Evolutionary conservation across 306 rosid species (phyloP).

Genomic region (Trichosanthes truncata): DNA sequence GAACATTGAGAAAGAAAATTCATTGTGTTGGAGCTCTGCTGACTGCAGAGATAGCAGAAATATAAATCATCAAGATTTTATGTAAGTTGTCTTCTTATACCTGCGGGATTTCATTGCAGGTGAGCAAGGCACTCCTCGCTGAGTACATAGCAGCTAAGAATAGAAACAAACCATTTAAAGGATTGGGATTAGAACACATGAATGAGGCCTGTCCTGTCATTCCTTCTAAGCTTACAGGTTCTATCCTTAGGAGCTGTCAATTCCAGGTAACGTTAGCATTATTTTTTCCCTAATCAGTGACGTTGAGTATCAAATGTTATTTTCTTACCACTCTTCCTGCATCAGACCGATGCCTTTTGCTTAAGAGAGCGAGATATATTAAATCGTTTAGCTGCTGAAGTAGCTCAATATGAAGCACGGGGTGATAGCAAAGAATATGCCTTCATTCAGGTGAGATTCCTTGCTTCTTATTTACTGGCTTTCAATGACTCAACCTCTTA

Average conservation of each 20-base stretch:
- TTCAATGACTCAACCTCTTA: background rate
- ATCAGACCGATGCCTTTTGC: conserved; percentile 63
- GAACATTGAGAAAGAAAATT: too few species aligned
- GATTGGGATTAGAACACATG: conserved; percentile 88
- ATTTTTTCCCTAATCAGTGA: background rate
- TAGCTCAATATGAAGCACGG: conserved; percentile 47
- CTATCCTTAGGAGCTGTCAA: conserved; percentile 44
- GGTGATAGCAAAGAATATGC: conserved; percentile 73
- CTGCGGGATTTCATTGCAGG: conserved; percentile 29
- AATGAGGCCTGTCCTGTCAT: conserved; percentile 51
- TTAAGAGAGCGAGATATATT: conserved; percentile 79
- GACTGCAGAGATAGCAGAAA: background rate
- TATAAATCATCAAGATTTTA: background rate
- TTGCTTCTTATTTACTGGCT: background rate
- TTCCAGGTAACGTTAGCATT: conserved; percentile 57
- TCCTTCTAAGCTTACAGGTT: conserved; percentile 55
- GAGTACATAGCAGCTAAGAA: conserved; percentile 51
- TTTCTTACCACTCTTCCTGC: conserved; percentile 18
- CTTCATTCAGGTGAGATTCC: conserved; percentile 47
- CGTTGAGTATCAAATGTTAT: conserved; percentile 8
- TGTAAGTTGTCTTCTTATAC: background rate
- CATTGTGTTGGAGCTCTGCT: too few species aligned
- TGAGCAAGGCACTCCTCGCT: conserved; percentile 81
- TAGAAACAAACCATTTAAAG: conserved; percentile 56
- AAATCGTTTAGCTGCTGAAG: conserved; percentile 61